A percentile compares a stretch with the other conserved stretches of the same genome.
Evolutionary conservation across 208 protist genomes (phyloP).

Genomic region (Crithidia bombi): DNA sequence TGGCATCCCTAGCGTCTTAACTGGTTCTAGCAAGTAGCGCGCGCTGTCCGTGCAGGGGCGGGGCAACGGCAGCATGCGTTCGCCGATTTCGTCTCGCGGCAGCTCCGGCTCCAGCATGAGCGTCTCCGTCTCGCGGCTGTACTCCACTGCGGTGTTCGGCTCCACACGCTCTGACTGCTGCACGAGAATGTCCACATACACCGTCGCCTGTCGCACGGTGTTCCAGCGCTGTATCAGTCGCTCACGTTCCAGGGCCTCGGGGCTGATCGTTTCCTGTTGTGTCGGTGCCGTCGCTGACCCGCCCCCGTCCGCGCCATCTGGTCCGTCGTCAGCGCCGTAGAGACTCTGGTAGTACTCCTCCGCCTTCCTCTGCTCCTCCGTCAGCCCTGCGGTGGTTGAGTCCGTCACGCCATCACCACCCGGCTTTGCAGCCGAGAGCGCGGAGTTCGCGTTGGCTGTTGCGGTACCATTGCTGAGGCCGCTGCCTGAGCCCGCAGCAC

Average conservation of each 20-base stretch:
- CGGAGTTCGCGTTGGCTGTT: neutral
- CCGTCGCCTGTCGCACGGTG: conserved; percentile 56
- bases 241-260: conserved; percentile 55
- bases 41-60: conserved; percentile 42
- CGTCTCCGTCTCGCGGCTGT: conserved; percentile 67
- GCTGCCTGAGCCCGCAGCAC: neutral
- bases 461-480: neutral
- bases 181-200: conserved; percentile 80
- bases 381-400: conserved; percentile 1
- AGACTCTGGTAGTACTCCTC: conserved; percentile 34
- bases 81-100: conserved; percentile 33
- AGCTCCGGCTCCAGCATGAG: conserved; percentile 70
- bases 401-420: neutral
- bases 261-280: conserved; percentile 20
- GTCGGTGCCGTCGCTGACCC: neutral
- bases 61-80: conserved; percentile 59
- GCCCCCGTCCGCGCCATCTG: neutral
- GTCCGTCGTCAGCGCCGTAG: conserved; percentile 22
- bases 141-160: conserved; percentile 60
- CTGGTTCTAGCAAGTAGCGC: conserved; percentile 56
- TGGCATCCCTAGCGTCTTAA: conserved; percentile 21
- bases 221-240: conserved; percentile 58
- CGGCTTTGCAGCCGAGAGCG: neutral
- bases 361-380: conserved; percentile 21
- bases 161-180: conserved; percentile 79